These are phyloP conservation scores for Cystobasidium onofrii DNA, from an alignment of 768 basidiomycete species.

Conservation along the genomic window DNA sequence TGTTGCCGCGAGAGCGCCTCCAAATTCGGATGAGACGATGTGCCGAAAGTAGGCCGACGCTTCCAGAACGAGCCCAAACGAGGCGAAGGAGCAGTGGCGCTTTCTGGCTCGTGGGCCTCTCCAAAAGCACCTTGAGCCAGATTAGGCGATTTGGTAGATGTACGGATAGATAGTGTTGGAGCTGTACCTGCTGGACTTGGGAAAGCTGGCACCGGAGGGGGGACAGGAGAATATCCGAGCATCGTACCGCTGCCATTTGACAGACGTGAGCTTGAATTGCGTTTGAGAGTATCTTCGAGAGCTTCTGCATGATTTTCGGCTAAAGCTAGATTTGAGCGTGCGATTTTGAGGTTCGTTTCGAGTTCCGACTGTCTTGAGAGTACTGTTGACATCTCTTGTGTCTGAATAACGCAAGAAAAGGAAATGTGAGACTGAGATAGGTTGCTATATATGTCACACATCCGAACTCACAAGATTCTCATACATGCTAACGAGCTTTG, in stretches of 20 bases:
- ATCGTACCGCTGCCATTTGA: constrained; percentile 1
- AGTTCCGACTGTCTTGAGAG: constrained; percentile 43
- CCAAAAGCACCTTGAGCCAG: not conserved
- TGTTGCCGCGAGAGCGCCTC: not conserved
- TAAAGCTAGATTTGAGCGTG: constrained; percentile 46
- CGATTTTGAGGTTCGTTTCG: constrained; percentile 46
- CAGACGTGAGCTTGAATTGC: constrained; percentile 23
- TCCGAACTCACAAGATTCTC: constrained; percentile 13
- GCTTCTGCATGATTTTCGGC: constrained; percentile 48
- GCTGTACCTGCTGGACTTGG: constrained; percentile 3
- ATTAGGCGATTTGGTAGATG: constrained; percentile 19
- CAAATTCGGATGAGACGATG: constrained; percentile 14
- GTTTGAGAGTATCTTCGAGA: constrained; percentile 46
- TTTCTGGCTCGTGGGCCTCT: not conserved
- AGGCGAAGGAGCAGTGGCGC: constrained; percentile 9
- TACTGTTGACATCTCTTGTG: constrained; percentile 35
- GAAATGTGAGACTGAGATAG: not conserved
- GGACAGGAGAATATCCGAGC: not conserved
- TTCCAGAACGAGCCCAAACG: constrained; percentile 26
- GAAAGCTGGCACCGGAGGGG: not conserved
- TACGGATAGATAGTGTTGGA: not conserved
- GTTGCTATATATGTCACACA: not conserved
- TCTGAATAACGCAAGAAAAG: not conserved
- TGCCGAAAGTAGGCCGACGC: constrained; percentile 3
- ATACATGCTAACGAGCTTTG: constrained; percentile 26